Percentiles rank a stretch among this genome's conserved stretches.
phyloP scores from a whole-genome alignment of 169 alveolate genomes.

The Plasmodium gaboni region DNA sequence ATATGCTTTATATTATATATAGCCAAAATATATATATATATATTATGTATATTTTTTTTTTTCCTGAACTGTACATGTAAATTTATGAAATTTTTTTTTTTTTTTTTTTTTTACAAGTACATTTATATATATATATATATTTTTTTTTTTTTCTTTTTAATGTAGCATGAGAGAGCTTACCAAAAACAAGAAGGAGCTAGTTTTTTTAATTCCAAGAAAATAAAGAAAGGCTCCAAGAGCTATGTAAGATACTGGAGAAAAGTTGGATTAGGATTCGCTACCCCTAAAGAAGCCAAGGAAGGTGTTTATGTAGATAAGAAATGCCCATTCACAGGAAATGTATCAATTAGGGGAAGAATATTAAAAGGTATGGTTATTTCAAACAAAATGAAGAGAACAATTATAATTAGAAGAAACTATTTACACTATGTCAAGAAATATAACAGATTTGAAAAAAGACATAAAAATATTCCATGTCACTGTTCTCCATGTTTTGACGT shows the following conservation, averaged over 20 bases:
- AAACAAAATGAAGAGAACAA: slow-evolving; percentile 98
- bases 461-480: slow-evolving; percentile 97
- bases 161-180: slow-evolving; percentile 89
- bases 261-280: slow-evolving; percentile 98
- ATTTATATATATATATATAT: background rate
- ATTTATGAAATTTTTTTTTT: no score
- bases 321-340: slow-evolving; percentile 99
- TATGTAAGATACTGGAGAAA: slow-evolving; percentile 96
- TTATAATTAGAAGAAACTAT: slow-evolving; percentile 98
- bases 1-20: background rate
- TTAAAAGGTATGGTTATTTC: slow-evolving; percentile 99
- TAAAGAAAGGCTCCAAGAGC: slow-evolving; percentile 87
- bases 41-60: no score
- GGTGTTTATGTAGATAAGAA: slow-evolving; percentile 99
- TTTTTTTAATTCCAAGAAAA: slow-evolving; percentile 87
- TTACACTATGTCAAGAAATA: slow-evolving; percentile 98
- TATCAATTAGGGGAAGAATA: slow-evolving; percentile 98
- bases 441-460: slow-evolving; percentile 99
- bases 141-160: slow-evolving; percentile 1
- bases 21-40: no score
- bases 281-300: slow-evolving; percentile 99
- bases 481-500: slow-evolving; percentile 98
- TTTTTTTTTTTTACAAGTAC: background rate
- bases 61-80: no score
- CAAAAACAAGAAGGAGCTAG: slow-evolving; percentile 92